Base-by-base conservation (phyloP, 768 basidiomycete genomes). In the Paxillus ammoniavirescens region DNA sequence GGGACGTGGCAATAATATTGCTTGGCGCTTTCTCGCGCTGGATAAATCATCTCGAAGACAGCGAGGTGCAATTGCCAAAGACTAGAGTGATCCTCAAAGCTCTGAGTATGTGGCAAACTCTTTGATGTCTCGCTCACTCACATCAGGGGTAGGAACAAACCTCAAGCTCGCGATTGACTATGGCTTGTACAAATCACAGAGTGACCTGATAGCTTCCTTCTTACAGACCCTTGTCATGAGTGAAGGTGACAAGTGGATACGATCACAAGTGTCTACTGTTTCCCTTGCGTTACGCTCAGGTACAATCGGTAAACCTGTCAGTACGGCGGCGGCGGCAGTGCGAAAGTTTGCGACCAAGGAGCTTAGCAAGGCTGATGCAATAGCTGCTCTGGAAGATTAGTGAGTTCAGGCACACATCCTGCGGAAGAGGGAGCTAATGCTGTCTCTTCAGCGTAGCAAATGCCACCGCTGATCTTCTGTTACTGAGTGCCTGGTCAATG, bases 171-270 rank as follows among this genome's bases (percentile, higher is more conserved):
- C 93, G 2, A 97, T 98, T 48, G 91, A 94, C 64, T 87, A 87
- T 60, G 92, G 92, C 17, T 77, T 96, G 40, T 81, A 88, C 57
- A 85, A 82, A 62, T 83, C 86, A 0, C 88, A 92, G 66, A 88
- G 83, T 56, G 87, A 91, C 63, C 78, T 98, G 42, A 89, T 91
- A 47, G 90, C 95, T 4, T 93, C 91, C 0, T 98, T 95, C 71
- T 75, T 98, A 62, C 95, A 98, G 73, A 93, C 93, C 14, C 75
- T 98, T 35, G 83, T 98, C 60, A 98, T 98, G 95, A 93, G 90
- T 52, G 94, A 97, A 75, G 95, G 95, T 14, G 91, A 95, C 60
- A 80, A 83, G 56, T 97, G 92, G 91, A 81, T 98, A n/a, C 75
- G 75, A 53, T 78, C 83, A 2, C 83, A 93, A 54, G 80, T 85